Conservation (phyloP, 345 rosid species). For the Gossypium thurberi region DNA sequence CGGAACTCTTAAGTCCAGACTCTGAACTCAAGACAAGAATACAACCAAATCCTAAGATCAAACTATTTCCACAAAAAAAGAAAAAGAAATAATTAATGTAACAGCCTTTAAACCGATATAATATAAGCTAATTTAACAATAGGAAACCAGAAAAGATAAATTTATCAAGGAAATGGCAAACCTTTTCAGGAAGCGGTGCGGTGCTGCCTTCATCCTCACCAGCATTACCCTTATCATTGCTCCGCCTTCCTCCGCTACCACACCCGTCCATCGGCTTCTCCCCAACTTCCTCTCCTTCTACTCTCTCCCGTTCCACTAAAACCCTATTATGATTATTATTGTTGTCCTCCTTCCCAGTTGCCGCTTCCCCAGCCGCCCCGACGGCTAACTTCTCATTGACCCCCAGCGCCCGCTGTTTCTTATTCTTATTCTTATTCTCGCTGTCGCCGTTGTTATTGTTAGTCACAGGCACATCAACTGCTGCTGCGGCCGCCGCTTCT, state of each 20-base stretch:
- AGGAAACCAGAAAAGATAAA: not conserved
- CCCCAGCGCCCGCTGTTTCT: conserved; percentile 8
- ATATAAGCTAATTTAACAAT: not conserved
- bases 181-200: conserved; percentile 54
- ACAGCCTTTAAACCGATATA: not conserved
- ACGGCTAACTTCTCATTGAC: conserved; percentile 27
- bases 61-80: not conserved
- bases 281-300: conserved; percentile 28
- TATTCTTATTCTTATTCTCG: conserved; percentile 4
- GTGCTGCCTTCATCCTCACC: conserved; percentile 51
- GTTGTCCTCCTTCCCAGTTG: conserved; percentile 14
- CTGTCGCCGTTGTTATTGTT: conserved; percentile 1
- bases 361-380: conserved; percentile 17
- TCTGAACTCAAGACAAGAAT: not conserved
- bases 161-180: conserved; percentile 8
- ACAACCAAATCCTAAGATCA: not conserved
- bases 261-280: conserved; percentile 43
- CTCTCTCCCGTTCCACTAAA: conserved; percentile 16
- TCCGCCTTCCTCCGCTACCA: conserved; percentile 34
- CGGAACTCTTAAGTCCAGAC: not conserved
- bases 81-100: not conserved
- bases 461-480: conserved; percentile 2
- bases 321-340: conserved; percentile 1
- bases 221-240: conserved; percentile 38
- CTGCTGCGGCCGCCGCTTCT: conserved; percentile 31